Percentiles rank a stretch among this genome's conserved stretches.
Evolutionary conservation across 352 stramenopile genomes (phyloP).

Genomic region (Globisporangium splendens): DNA sequence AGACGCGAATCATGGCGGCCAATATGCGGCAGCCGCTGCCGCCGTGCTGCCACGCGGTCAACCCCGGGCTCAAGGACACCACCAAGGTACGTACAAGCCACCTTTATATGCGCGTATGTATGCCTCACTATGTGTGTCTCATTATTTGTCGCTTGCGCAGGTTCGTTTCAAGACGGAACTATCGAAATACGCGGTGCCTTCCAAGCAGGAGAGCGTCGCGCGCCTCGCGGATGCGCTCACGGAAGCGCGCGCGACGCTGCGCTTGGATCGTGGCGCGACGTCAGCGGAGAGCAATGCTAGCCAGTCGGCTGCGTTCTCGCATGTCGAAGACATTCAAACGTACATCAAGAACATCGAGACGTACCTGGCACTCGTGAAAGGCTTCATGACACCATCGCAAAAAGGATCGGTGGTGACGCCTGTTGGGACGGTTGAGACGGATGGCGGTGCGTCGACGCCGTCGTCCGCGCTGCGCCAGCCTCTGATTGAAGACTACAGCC

Average conservation of each 20-base stretch:
- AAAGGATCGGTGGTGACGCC: slow-evolving; percentile 12
- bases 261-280: slow-evolving; percentile 20
- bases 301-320: slow-evolving; percentile 17
- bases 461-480: slow-evolving; percentile 30
- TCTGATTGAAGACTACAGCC: slow-evolving; percentile 30
- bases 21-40: slow-evolving; percentile 38
- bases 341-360: slow-evolving; percentile 30
- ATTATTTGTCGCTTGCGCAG: slow-evolving; percentile 10
- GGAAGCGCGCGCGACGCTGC: slow-evolving; percentile 30
- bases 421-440: neutral
- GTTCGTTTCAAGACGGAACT: slow-evolving; percentile 44
- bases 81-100: slow-evolving; percentile 18
- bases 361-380: slow-evolving; percentile 60
- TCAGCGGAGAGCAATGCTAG: slow-evolving; percentile 11
- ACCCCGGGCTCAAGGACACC: slow-evolving; percentile 31
- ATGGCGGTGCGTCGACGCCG: slow-evolving; percentile 7
- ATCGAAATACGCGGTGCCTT: slow-evolving; percentile 26
- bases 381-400: slow-evolving; percentile 27
- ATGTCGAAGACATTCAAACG: slow-evolving; percentile 26
- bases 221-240: slow-evolving; percentile 40
- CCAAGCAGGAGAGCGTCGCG: slow-evolving; percentile 26
- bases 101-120: no score
- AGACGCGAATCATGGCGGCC: slow-evolving; percentile 13
- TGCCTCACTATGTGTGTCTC: neutral
- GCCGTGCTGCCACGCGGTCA: slow-evolving; percentile 51